Base-by-base conservation (phyloP, 2,329 filamentous ascomycete genomes). In the Cytospora leucostoma region DNA sequence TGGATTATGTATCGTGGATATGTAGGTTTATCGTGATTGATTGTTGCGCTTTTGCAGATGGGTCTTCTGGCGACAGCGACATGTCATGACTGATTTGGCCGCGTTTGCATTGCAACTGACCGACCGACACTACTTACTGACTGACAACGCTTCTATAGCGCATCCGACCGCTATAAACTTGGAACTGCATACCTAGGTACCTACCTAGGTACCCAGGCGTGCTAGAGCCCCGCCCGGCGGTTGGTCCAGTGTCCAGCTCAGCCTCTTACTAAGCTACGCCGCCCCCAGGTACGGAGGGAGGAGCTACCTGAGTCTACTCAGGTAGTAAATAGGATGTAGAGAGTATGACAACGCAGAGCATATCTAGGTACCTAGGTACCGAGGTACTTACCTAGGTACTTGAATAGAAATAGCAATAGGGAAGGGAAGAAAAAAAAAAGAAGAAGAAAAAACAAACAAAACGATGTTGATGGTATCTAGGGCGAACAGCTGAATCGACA, bases 391-490 rank as follows among this genome's bases (percentile, higher is more conserved):
- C 17, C 38, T 27, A 27, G 38, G 17, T 40, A 13, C 38, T 15
- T 40, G 17, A 15, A 17, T 17, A 17, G 17, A 17, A 12, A 40
- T 3, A 17, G 38, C 27, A 12, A 17, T 33, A 7, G 34, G 17
- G 11, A 19, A 38, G 32, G 33, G 7, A 11, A 19, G n/a, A 56
- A 40, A 51, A 59, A 38, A 6, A 17, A 38, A 50, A 63, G 49
- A 53, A 59, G n/a, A 52, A 49, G 34, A 12, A 7, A 19, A 38
- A 19, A 19, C 11, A 11, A 19, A 27, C 51, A 63, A 50, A 53
- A 59, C 15, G 52, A 49, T 53, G 35, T 54, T 56, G 56, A 56
- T 63, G 61, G 61, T 63, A 63, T 63, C 61, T 63, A 60, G 51
- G 51, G 12, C 15, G 17, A 17, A 19, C 40, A n/a, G 40, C 40